Evolutionary conservation across 192 early-diverging fungal genomes (phyloP), one percentile per base, ranked within the genome.

Genomic region (Entomortierella parvispora): DNA sequence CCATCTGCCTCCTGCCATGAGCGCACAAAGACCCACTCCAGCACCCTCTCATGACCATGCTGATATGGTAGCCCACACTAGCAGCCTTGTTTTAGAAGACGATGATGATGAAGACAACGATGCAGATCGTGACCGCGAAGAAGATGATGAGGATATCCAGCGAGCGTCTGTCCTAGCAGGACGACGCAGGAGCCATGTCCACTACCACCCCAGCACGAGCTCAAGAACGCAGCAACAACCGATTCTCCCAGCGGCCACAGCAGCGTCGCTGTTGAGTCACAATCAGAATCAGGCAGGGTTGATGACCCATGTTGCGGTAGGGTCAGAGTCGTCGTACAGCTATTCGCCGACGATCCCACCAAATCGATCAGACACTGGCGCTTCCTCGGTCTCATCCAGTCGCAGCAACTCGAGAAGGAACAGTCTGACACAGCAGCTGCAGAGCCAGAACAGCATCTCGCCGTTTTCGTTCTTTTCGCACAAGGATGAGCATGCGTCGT

Each of bases 401-500:
- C 25, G 29, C 4, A 32, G 7, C 33, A 9, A 28, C 17, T 14
- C 51, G 4, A 50, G 37, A 0, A 34, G 45, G 40, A 31, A 49
- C 17, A n/a, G 25, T 22, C 28, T 31, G 17, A 15, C 46, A 7
- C 28, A 46, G 2, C 56, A 43, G 25, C 71, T 47, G 23, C 49
- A 11, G 20, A 40, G 33, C 22, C 50, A 37, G 22, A 46, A 76
- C 23, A 18, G 44, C 8, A 9, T 62, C 9, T 76, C 72, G 22
- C 72, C 72, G 2, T 76, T 76, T 46, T 68, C 72, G 25, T 62
- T 76, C 53, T 62, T 76, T 60, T 57, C 65, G 14, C n/a, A 6
- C 28, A 3, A 52, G 14, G 15, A 22, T 28, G 51, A 26, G 51
- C 32, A 33, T 33, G 1, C 34, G 3, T n/a, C 34, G 3, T 2